Evolutionary conservation across 169 alveolate species (phyloP).

Genomic region (Cryptosporidium parvum): DNA sequence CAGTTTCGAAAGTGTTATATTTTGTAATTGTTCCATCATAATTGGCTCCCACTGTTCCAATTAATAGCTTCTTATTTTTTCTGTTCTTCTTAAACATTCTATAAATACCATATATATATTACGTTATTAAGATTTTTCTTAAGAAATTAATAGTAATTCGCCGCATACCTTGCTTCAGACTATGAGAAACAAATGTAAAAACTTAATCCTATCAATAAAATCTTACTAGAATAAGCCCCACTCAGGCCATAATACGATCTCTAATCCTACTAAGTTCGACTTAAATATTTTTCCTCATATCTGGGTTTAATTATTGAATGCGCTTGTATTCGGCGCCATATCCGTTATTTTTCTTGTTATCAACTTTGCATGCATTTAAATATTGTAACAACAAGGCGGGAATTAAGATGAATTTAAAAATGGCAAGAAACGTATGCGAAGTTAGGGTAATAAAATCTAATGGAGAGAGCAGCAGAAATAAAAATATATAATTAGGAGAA

Average conservation of each 20-base stretch:
- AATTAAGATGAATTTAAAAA: not conserved
- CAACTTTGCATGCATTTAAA: slow-evolving; percentile 13
- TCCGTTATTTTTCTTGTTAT: not conserved
- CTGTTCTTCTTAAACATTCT: not conserved
- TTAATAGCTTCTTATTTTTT: not conserved
- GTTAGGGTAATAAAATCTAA: not conserved
- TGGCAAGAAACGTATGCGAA: not conserved
- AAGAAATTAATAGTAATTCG: not conserved
- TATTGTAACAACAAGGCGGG: not conserved
- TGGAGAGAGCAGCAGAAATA: not conserved
- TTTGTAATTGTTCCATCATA: slow-evolving; percentile 73
- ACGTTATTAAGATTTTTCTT: not conserved
- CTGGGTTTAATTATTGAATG: not conserved
- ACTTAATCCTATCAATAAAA: not conserved
- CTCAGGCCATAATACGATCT: not conserved
- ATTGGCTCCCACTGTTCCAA: slow-evolving; percentile 37
- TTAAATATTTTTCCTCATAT: not conserved
- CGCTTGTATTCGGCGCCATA: not conserved
- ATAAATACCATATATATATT: not conserved
- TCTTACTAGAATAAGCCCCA: not conserved
- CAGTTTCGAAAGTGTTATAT: slow-evolving; percentile 30
- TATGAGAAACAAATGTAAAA: not conserved
- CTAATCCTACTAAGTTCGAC: not conserved
- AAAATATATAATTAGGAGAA: not conserved
- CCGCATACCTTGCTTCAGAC: not conserved